Conservation (phyloP, 2,329 filamentous ascomycete species). For the Lasiodiplodia citricola region DNA sequence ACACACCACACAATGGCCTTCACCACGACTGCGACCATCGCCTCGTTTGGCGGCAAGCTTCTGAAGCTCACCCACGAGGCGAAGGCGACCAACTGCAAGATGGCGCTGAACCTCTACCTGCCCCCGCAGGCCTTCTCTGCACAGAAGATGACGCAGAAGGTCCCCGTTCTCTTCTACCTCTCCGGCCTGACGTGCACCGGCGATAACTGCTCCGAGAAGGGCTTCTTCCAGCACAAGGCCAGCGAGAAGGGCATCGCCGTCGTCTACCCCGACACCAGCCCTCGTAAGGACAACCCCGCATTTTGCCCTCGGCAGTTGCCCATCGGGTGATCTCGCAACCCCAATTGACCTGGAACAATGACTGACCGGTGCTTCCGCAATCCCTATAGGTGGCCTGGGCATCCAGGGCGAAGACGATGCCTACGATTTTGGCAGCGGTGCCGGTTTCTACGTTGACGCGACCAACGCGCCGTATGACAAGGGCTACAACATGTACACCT, state of each 20-base stretch:
- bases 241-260: slow-evolving; percentile 84
- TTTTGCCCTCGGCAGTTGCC: not conserved
- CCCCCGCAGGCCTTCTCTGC: slow-evolving; percentile 69
- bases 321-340: slow-evolving; percentile 5
- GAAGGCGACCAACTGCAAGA: slow-evolving; percentile 78
- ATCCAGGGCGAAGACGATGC: slow-evolving; percentile 84
- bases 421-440: slow-evolving; percentile 91
- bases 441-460: slow-evolving; percentile 94
- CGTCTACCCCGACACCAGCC: slow-evolving; percentile 93
- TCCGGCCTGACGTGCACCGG: slow-evolving; percentile 94
- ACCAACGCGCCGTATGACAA: slow-evolving; percentile 73
- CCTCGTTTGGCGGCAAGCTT: slow-evolving; percentile 91
- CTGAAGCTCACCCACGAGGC: slow-evolving; percentile 92
- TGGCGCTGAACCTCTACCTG: slow-evolving; percentile 92
- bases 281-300: slow-evolving; percentile 60
- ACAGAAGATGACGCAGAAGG: slow-evolving; percentile 59
- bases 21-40: slow-evolving; percentile 86
- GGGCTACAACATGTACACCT: slow-evolving; percentile 94
- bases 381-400: slow-evolving; percentile 67
- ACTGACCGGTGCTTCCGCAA: slow-evolving; percentile 28
- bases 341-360: not conserved
- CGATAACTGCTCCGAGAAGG: slow-evolving; percentile 77
- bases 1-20: slow-evolving; percentile 64
- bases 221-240: slow-evolving; percentile 89
- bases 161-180: slow-evolving; percentile 89